Evolutionary conservation across 1,139 yeast species (phyloP).

Genomic region (Sugiyamaella neomexicana): DNA sequence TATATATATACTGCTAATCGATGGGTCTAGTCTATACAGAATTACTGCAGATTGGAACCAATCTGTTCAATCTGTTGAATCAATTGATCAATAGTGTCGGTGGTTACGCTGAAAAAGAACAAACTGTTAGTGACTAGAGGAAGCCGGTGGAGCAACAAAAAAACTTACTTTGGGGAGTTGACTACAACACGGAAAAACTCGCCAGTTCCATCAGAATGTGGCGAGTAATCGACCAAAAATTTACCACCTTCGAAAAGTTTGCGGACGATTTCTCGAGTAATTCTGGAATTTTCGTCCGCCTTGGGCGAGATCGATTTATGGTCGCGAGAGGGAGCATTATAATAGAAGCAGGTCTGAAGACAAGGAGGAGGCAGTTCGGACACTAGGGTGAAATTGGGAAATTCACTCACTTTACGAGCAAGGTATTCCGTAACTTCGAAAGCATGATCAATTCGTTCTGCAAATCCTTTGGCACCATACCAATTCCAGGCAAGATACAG

Average conservation of each 20-base stretch:
- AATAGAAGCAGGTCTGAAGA: conserved; percentile 81
- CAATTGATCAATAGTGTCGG: conserved; percentile 46
- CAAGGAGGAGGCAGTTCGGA: conserved; percentile 67
- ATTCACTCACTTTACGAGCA: conserved; percentile 45
- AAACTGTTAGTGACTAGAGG: conserved; percentile 28
- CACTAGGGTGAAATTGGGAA: conserved; percentile 52
- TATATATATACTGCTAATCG: no score
- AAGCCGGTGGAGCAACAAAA: conserved; percentile 29
- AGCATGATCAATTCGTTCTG: conserved; percentile 68
- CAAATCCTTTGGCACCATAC: conserved; percentile 61
- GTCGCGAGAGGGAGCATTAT: conserved; percentile 28
- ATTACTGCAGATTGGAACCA: conserved; percentile 25
- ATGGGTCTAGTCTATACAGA: conserved; percentile 4
- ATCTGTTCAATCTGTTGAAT: conserved; percentile 40
- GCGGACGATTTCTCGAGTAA: conserved; percentile 66
- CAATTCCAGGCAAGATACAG: conserved; percentile 80
- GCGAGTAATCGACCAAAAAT: conserved; percentile 80
- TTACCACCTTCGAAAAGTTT: conserved; percentile 61
- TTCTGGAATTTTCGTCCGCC: conserved; percentile 49
- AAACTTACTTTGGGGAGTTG: conserved; percentile 58
- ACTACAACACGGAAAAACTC: conserved; percentile 86
- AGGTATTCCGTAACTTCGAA: conserved; percentile 63
- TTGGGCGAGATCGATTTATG: conserved; percentile 42
- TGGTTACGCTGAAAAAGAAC: conserved; percentile 40
- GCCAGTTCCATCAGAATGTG: conserved; percentile 58